Evolutionary conservation across 495 filamentous ascomycete species (phyloP).

Genomic region (Podospora bellae-mahoneyi): DNA sequence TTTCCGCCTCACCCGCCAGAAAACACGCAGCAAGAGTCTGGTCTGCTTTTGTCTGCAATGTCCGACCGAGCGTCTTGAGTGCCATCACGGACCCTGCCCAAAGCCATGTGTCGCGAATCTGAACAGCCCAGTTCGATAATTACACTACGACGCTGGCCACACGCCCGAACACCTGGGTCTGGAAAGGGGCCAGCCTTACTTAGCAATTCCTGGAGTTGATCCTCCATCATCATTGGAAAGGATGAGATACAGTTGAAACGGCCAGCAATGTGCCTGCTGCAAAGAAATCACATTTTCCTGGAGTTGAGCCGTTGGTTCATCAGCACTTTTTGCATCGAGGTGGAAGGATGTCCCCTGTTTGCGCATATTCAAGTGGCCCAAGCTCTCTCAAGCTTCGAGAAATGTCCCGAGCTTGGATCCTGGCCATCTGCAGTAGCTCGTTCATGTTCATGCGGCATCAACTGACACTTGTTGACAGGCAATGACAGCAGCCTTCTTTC

Average conservation of each 20-base stretch:
- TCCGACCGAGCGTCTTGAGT: conserved; percentile 3
- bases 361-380: background rate
- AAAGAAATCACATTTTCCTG: conserved; percentile 1
- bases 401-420: background rate
- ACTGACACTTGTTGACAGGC: background rate
- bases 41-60: background rate
- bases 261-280: background rate
- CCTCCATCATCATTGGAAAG: background rate
- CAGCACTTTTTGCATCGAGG: background rate
- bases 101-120: conserved; percentile 6
- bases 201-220: background rate
- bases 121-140: background rate
- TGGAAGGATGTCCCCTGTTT: conserved; percentile 2
- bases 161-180: conserved; percentile 6
- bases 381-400: background rate
- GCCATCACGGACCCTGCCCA: background rate
- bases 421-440: background rate
- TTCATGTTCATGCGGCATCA: background rate
- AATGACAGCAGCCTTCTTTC: background rate
- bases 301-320: background rate
- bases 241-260: background rate
- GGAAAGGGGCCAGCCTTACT: background rate
- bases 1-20: background rate
- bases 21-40: background rate
- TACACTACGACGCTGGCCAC: conserved; percentile 3